Conservation (phyloP, 495 filamentous ascomycete genomes). For the Hyaloscypha bicolor region DNA sequence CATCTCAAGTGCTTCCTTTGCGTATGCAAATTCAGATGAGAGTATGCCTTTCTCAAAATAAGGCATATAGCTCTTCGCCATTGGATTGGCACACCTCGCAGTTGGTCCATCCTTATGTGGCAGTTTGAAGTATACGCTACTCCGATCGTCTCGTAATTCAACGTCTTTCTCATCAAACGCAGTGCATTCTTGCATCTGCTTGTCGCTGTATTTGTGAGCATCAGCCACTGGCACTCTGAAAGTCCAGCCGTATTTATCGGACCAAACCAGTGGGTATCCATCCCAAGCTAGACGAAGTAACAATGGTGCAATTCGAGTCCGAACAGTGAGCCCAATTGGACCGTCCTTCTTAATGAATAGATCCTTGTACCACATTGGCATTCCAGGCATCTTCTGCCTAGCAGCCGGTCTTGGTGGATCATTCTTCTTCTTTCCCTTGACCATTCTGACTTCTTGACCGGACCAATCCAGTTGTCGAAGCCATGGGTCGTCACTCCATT, state of each 20-base stretch:
- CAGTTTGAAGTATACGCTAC: conserved; percentile 82
- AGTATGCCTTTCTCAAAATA: conserved; percentile 92
- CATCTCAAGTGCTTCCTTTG: conserved; percentile 95
- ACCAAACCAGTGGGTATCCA: conserved; percentile 87
- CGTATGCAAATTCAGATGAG: conserved; percentile 83
- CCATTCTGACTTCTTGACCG: conserved; percentile 87
- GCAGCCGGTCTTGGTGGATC: conserved; percentile 77
- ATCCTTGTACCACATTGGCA: conserved; percentile 96
- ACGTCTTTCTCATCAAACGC: conserved; percentile 72
- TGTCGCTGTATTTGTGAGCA: conserved; percentile 63
- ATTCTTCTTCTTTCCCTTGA: conserved; percentile 83
- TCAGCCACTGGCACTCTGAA: conserved; percentile 74
- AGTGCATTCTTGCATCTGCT: conserved; percentile 72
- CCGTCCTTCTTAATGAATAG: conserved; percentile 68
- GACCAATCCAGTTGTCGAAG: conserved; percentile 93
- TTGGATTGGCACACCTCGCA: conserved; percentile 78
- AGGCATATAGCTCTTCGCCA: conserved; percentile 85
- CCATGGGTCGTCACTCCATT: conserved; percentile 83
- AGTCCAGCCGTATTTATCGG: conserved; percentile 88
- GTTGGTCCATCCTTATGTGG: conserved; percentile 93
- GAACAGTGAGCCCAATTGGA: conserved; percentile 76
- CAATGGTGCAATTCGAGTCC: conserved; percentile 85
- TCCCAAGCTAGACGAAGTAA: conserved; percentile 88
- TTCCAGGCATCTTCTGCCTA: conserved; percentile 89
- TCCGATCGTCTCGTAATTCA: conserved; percentile 64